These are phyloP conservation scores for Wickerhamiella nectarea DNA, from an alignment of 805 yeast genomes.

Conservation along the genomic window DNA sequence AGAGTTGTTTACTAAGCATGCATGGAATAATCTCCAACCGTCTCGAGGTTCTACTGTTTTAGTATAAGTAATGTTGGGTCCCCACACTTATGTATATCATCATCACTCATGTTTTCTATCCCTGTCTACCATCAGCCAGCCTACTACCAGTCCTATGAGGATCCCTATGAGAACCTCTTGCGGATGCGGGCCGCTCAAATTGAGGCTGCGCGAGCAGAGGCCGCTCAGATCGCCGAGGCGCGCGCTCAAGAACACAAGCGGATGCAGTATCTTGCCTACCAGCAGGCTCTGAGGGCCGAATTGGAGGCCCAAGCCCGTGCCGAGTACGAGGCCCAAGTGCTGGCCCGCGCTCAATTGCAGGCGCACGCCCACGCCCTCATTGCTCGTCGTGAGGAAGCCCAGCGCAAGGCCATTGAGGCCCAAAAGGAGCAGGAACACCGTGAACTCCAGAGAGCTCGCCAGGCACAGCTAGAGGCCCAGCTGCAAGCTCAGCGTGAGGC, in stretches of 20 bases:
- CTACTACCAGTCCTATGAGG: neutral
- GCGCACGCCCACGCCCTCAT: neutral
- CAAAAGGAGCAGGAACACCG: neutral
- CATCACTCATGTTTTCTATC: neutral
- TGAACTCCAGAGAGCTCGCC: neutral
- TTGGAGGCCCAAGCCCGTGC: neutral
- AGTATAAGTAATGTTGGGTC: neutral
- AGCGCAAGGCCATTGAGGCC: no score
- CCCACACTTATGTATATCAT: no score
- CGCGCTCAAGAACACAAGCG: neutral
- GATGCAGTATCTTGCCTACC: neutral
- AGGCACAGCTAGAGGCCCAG: neutral
- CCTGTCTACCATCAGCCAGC: neutral
- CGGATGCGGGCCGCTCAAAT: neutral
- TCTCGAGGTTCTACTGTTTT: neutral
- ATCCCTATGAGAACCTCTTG: neutral
- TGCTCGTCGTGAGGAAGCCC: neutral
- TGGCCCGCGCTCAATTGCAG: neutral
- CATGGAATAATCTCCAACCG: constrained; percentile 6
- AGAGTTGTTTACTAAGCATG: neutral
- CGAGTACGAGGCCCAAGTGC: neutral
- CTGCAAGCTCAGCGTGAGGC: neutral
- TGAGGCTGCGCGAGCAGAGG: neutral
- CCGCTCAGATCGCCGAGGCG: neutral
- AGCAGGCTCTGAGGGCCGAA: neutral